These are phyloP conservation scores for Persicaria tinctoria DNA, from an alignment of 148 eudicot genomes.

Conservation along the genomic window DNA sequence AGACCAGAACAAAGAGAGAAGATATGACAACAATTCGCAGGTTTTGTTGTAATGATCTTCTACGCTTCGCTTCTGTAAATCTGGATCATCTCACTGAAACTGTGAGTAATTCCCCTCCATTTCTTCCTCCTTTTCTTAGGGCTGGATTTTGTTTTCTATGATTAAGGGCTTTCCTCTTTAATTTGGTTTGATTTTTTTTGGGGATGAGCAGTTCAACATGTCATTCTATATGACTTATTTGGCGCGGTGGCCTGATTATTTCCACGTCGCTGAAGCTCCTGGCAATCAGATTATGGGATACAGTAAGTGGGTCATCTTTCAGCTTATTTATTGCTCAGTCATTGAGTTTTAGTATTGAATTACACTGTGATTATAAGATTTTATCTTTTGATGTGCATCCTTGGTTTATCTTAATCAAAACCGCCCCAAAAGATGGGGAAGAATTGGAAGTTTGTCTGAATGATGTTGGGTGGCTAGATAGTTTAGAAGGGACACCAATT, in stretches of 20 bases:
- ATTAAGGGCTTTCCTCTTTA: not conserved
- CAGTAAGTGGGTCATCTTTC: constrained; percentile 38
- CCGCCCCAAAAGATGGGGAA: not conserved
- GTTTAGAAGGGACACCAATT: not conserved
- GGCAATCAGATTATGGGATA: constrained; percentile 85
- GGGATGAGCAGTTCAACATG: constrained; percentile 77
- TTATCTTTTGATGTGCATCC: not conserved
- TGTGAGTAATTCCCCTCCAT: constrained; percentile 25
- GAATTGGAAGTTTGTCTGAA: not conserved
- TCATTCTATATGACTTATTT: constrained; percentile 96
- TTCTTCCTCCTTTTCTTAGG: not conserved
- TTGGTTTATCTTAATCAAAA: not conserved
- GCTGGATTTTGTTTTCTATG: not conserved
- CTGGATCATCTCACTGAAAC: constrained; percentile 97
- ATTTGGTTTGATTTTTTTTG: constrained; percentile 10
- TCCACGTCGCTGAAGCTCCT: constrained; percentile 94
- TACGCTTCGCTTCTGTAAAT: constrained; percentile 79
- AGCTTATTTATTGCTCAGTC: not conserved
- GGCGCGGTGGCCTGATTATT: constrained; percentile 96
- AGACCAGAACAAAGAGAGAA: constrained; percentile 3
- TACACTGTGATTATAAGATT: not conserved
- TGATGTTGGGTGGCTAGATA: not conserved
- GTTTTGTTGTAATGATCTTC: constrained; percentile 88
- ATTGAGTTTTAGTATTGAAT: not conserved
- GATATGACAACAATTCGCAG: constrained; percentile 82